phyloP scores from a whole-genome alignment of 1,284 basidiomycete species.

The Ustilago hordei region DNA sequence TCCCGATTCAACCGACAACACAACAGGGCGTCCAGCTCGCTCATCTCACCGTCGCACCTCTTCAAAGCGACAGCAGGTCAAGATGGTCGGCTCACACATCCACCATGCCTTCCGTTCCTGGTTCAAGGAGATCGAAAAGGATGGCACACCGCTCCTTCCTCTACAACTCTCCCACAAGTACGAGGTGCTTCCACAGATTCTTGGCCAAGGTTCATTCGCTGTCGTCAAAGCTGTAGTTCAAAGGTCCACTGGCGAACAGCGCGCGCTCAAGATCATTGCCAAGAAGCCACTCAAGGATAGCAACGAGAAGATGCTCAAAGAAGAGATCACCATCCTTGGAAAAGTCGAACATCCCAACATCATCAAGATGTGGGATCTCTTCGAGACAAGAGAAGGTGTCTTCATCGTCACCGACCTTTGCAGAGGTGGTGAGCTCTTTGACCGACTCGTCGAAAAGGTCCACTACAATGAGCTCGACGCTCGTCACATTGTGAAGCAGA shows the following conservation, averaged over 20 bases:
- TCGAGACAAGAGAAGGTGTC: conserved; percentile 67
- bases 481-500: conserved; percentile 63
- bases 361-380: conserved; percentile 68
- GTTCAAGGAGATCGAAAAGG: conserved; percentile 65
- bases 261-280: conserved; percentile 68
- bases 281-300: conserved; percentile 65
- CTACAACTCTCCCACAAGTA: conserved; percentile 64
- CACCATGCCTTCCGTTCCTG: conserved; percentile 62
- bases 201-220: conserved; percentile 67
- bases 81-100: conserved; percentile 61
- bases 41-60: conserved; percentile 26
- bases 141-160: conserved; percentile 62
- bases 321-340: conserved; percentile 65
- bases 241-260: conserved; percentile 53
- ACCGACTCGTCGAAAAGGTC: conserved; percentile 63
- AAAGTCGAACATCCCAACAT: conserved; percentile 65
- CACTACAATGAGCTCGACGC: conserved; percentile 68
- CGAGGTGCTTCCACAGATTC: conserved; percentile 42
- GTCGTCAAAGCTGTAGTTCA: conserved; percentile 61
- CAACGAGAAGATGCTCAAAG: conserved; percentile 65
- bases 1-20: background rate
- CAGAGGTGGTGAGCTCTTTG: conserved; percentile 67
- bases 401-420: conserved; percentile 69
- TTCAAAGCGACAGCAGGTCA: conserved; percentile 49
- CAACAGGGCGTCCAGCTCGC: conserved; percentile 5